phyloP scores from a whole-genome alignment of 441 rosid genomes.

The Breynia disticha region DNA sequence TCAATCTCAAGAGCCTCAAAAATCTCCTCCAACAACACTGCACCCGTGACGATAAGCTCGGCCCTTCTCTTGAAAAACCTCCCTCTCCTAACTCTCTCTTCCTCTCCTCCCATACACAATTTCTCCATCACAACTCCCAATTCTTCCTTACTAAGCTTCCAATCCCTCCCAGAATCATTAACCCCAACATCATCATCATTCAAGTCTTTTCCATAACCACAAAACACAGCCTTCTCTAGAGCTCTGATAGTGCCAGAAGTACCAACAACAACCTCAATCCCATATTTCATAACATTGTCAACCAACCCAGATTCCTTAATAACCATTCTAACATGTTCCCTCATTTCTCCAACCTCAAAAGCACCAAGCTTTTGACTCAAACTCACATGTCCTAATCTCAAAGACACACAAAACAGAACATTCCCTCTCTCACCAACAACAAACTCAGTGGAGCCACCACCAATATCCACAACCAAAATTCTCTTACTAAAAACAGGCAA shows the following conservation, averaged over 20 bases:
- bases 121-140: slow-evolving; percentile 33
- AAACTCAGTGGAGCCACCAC: slow-evolving; percentile 75
- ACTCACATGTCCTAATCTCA: slow-evolving; percentile 57
- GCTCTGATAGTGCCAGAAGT: slow-evolving; percentile 56
- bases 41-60: slow-evolving; percentile 63
- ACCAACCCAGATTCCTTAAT: slow-evolving; percentile 35
- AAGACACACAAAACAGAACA: slow-evolving; percentile 33
- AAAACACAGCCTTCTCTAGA: slow-evolving; percentile 47
- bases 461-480: slow-evolving; percentile 48
- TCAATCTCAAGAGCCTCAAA: slow-evolving; percentile 44
- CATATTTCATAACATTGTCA: slow-evolving; percentile 30
- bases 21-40: slow-evolving; percentile 51
- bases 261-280: slow-evolving; percentile 52
- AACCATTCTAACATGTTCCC: slow-evolving; percentile 29
- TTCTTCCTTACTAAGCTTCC: slow-evolving; percentile 45
- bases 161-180: slow-evolving; percentile 39
- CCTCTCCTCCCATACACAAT: slow-evolving; percentile 38
- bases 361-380: slow-evolving; percentile 36
- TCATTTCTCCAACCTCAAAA: slow-evolving; percentile 22
- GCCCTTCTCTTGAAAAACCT: slow-evolving; percentile 47
- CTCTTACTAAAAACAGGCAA: slow-evolving; percentile 40
- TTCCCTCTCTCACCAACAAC: slow-evolving; percentile 44
- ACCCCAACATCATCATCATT: slow-evolving; percentile 16
- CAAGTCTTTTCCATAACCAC: slow-evolving; percentile 28
- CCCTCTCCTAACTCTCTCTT: slow-evolving; percentile 31